Base-by-base conservation (phyloP, 2,329 filamentous ascomycete species). In the Didymella pinodella region DNA sequence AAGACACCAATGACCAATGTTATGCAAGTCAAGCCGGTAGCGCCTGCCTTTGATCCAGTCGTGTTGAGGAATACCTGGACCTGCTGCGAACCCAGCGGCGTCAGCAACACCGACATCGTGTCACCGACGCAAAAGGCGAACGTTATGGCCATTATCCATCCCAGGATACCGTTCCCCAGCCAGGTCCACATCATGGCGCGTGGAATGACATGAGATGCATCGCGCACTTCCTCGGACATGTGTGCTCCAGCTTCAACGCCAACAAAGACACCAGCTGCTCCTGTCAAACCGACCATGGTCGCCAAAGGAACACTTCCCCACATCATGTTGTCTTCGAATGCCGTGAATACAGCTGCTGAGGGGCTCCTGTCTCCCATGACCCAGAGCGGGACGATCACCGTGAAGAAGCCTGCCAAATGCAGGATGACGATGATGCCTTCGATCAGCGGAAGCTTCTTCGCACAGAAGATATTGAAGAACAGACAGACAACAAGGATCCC, bases 371-470 rank as follows among this genome's bases (percentile, higher is more conserved):
- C 63, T 62, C 73, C 36, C 46, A 71, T 58, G 4, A 65, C 64
- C 66, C 68, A 70, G 1, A 75, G 51, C 8, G 72, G 65, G 18
- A 78, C 60, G 6, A 80, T 65, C 59, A 79, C 71, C 18, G 74
- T 71, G 50, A 80, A 73, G 67, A 80, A 80, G 25, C 69, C 77
- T 25, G 76, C 64, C 26, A 80, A 62, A 51, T 80, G 78, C 8
- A 80, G 48, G 0, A 71, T 41, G 6, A 71, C 55, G 36, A 63
- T 52, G 14, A 67, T 38, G 4, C 61, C 54, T 48, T 71, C 65
- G 45, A 69, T 52, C n/a, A 61, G 77, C 75, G 68, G 78, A 69
- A 52, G 76, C 22, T 62, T 59, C 48, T 75, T 77, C 18, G 75
- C 74, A 1, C 79, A 59, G 6, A 77, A 46, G 12, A 77, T 78